A percentile compares a stretch with the other conserved stretches of the same genome.
These are phyloP conservation scores for Protomyces arabidopsidicola DNA, from an alignment of 1,139 yeast species.

Conservation along the genomic window DNA sequence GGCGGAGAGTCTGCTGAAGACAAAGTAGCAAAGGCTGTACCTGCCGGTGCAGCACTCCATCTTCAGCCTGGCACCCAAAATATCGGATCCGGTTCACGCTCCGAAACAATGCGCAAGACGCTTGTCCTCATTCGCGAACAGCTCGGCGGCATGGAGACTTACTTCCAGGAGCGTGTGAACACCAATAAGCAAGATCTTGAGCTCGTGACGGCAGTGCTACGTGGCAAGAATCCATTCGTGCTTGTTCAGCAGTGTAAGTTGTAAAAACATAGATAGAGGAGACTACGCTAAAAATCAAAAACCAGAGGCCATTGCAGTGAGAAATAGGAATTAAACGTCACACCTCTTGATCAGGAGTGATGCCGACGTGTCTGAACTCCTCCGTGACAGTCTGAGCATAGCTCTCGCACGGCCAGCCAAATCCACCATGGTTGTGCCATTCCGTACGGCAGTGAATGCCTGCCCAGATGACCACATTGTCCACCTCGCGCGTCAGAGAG, in stretches of 20 bases:
- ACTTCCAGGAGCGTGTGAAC: conserved; percentile 49
- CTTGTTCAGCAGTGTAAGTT: not conserved
- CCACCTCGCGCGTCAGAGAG: conserved; percentile 7
- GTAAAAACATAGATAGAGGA: not conserved
- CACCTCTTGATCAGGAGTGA: conserved; percentile 2
- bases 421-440: conserved; percentile 6
- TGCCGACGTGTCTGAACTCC: conserved; percentile 5
- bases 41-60: conserved; percentile 1
- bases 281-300: too few relatives aligned
- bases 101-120: conserved; percentile 69
- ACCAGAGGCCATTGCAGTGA: not conserved
- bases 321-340: not conserved
- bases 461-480: conserved; percentile 12
- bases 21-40: conserved; percentile 30
- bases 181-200: conserved; percentile 50
- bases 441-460: conserved; percentile 18
- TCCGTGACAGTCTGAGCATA: conserved; percentile 15
- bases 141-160: conserved; percentile 55
- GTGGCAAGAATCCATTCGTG: not conserved
- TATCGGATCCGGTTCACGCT: conserved; percentile 44
- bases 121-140: conserved; percentile 49
- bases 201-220: conserved; percentile 47
- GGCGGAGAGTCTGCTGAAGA: conserved; percentile 29
- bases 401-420: conserved; percentile 15
- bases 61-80: not conserved